Base-by-base conservation (phyloP, 192 early-diverging fungal genomes). In the Umbelopsis sp. region DNA sequence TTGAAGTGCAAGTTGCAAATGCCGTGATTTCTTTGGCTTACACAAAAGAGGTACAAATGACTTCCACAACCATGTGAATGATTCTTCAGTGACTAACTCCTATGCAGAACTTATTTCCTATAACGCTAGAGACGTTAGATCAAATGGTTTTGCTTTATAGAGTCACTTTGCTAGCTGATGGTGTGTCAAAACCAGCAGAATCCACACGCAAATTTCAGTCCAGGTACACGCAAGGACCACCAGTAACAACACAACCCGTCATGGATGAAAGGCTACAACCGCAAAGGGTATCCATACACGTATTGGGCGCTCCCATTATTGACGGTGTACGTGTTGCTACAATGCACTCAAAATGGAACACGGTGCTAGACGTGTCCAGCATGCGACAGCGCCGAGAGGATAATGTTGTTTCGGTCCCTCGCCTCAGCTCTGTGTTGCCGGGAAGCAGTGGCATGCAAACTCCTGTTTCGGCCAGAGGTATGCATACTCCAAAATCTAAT, bases 321-420 rank as follows among this genome's bases (percentile, higher is more conserved):
- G 71, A 88, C 58, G 82, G 85, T 2, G 69, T 81, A 37, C 67
- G 72, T 3, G 80, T 78, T 3, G 71, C 75, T 45, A 67, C 71
- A n/a, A 81, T 88, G 48, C 83, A 83, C 15, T 88, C 87, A 0
- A 77, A 81, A 65, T 88, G 87, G 87, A 88, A 88, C 61, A 85
- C 83, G 16, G 81, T 82, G 71, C 51, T 88, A 58, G 87, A 88
- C 74, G 77, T 88, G 1, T 77, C 78, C 27, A 77, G 80, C 20
- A 37, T 86, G 52, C 72, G 80, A 33, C 76, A 77, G n/a, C 68
- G 52, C 12, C 6, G 71, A 47, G 71, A 77, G 16, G 76, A 77
- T 13, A 55, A 55, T 55, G 52, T 55, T 3, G 52, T 55, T 27
- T 55, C 52, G 9, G 52, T 55, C 2, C 52, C 52, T 13, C 20